Percentiles rank a stretch among this genome's conserved stretches.
These are phyloP conservation scores for Rhodotorula sp. DNA, from an alignment of 1,284 basidiomycete genomes.

Conservation along the genomic window DNA sequence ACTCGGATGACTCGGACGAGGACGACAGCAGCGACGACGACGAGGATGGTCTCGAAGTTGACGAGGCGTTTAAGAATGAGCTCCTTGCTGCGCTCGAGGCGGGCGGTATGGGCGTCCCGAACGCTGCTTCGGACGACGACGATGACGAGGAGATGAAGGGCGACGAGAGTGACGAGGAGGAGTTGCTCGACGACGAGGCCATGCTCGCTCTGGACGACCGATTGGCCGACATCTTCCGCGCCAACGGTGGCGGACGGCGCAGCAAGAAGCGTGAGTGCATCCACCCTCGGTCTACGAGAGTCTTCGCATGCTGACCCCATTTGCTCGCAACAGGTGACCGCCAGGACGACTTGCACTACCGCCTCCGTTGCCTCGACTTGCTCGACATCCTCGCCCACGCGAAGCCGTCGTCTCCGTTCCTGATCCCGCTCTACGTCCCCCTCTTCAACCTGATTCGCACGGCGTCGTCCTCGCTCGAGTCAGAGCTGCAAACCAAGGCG, in stretches of 20 bases:
- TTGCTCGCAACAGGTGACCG: slow-evolving; percentile 18
- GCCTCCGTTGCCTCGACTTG: slow-evolving; percentile 39
- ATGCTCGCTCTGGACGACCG: slow-evolving; percentile 96
- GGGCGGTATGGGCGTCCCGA: slow-evolving; percentile 63
- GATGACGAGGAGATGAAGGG: slow-evolving; percentile 51
- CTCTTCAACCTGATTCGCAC: slow-evolving; percentile 37
- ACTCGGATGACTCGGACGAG: slow-evolving; percentile 41
- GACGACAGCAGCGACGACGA: slow-evolving; percentile 48
- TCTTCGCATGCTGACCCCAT: not conserved
- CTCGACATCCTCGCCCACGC: slow-evolving; percentile 38
- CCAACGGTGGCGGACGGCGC: slow-evolving; percentile 49
- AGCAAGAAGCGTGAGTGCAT: slow-evolving; percentile 35
- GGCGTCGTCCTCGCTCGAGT: slow-evolving; percentile 27
- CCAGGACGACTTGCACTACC: slow-evolving; percentile 40
- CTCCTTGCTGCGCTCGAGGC: slow-evolving; percentile 70
- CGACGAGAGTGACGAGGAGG: slow-evolving; percentile 58
- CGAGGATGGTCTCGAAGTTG: slow-evolving; percentile 50
- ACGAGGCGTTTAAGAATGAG: slow-evolving; percentile 57
- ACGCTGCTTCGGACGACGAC: slow-evolving; percentile 52
- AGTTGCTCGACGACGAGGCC: slow-evolving; percentile 89
- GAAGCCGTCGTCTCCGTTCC: slow-evolving; percentile 31
- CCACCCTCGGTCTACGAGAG: not conserved
- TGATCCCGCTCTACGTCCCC: slow-evolving; percentile 31
- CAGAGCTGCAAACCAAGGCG: slow-evolving; percentile 38
- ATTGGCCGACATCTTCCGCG: slow-evolving; percentile 80